Base-by-base conservation (phyloP, 768 basidiomycete genomes). In the Rhodotorula taiwanensis region DNA sequence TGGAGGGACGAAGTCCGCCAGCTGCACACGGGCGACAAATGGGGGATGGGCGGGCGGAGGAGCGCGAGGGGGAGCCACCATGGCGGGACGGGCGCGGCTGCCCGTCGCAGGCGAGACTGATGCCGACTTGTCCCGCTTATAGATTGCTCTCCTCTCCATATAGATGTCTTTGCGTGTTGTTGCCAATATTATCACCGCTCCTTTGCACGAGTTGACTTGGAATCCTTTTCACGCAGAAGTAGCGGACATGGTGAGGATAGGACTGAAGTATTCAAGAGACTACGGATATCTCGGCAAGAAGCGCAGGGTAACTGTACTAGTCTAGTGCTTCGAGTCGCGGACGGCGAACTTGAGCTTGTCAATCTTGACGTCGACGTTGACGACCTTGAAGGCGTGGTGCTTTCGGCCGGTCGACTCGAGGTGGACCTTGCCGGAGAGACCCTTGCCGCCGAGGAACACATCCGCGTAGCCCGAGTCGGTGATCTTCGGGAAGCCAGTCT, bases 271-370 rank as follows among this genome's bases (percentile, higher is more conserved):
- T n/a, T n/a, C n/a, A n/a, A n/a, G n/a, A n/a, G n/a, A n/a, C n/a
- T n/a, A n/a, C n/a, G n/a, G n/a, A n/a, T n/a, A n/a, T n/a, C n/a
- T n/a, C n/a, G n/a, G n/a, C n/a, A n/a, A n/a, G n/a, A n/a, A n/a
- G n/a, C n/a, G n/a, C n/a, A n/a, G n/a, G n/a, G n/a, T n/a, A n/a
- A n/a, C n/a, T n/a, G n/a, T n/a, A n/a, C n/a, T n/a, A n/a, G n/a
- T n/a, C n/a, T n/a, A n/a, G 77, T 95, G 91, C 77, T 92, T 93
- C 66, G 86, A 83, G 69, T 97, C 92, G 8, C 90, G 83, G 71
- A 99, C 89, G 31, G 84, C 82, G 77, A 93, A 94, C 77, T 87
- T 91, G 71, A 98, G 82, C 21, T 84, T 80, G 71, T 87, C 88
- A 58, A 97, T 85, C 73, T 89, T 89, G 75, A 89, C 87, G 49